These are phyloP conservation scores for Termitomyces sp. DNA, from an alignment of 768 basidiomycete species.

Conservation along the genomic window DNA sequence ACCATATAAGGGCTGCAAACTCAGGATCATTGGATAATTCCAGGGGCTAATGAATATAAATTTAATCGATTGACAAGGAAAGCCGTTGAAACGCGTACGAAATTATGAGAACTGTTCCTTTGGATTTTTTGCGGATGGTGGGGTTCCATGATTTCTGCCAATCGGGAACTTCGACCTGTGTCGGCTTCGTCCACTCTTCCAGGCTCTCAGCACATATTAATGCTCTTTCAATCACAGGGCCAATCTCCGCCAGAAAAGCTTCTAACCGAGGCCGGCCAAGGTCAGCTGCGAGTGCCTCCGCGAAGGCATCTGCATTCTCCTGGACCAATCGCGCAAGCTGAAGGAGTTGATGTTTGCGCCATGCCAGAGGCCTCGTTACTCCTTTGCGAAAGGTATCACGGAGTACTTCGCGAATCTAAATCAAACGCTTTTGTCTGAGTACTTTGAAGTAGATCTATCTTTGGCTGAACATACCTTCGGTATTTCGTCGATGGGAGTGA, in stretches of 20 bases:
- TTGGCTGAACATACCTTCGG: constrained; percentile 8
- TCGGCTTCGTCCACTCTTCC: constrained; percentile 54
- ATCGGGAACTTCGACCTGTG: constrained; percentile 33
- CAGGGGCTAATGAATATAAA: constrained; percentile 39
- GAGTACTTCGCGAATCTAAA: constrained; percentile 32
- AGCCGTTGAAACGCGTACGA: constrained; percentile 38
- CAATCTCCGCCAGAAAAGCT: constrained; percentile 40
- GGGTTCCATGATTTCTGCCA: constrained; percentile 52
- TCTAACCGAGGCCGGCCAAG: constrained; percentile 46
- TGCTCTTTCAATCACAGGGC: constrained; percentile 35
- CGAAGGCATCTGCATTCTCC: constrained; percentile 54
- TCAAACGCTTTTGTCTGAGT: not conserved
- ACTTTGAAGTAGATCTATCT: no score
- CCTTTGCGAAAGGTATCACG: constrained; percentile 48
- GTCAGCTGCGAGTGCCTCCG: constrained; percentile 44
- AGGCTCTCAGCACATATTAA: constrained; percentile 44
- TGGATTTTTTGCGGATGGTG: constrained; percentile 50
- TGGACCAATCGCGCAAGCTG: constrained; percentile 60
- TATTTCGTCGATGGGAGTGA: constrained; percentile 20
- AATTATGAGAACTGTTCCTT: constrained; percentile 59
- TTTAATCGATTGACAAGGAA: constrained; percentile 5
- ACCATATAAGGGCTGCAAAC: constrained; percentile 57
- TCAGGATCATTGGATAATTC: constrained; percentile 62
- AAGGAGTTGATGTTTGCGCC: constrained; percentile 61
- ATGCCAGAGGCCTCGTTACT: constrained; percentile 46